These are phyloP conservation scores for Alternaria burnsii DNA, from an alignment of 2,329 filamentous ascomycete species.

Conservation along the genomic window DNA sequence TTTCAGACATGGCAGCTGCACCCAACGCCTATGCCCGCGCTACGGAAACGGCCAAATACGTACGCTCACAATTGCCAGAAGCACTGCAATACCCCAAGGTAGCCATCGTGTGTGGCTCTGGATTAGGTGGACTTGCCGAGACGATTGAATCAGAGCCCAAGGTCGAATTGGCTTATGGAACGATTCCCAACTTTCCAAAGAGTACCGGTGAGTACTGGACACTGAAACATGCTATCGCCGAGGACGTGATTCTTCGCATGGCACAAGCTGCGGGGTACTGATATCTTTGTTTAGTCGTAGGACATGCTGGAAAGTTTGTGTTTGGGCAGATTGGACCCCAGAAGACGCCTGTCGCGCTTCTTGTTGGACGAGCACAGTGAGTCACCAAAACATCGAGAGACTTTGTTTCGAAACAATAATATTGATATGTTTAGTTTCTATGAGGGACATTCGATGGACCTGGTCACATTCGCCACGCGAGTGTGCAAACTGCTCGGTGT, in stretches of 20 bases:
- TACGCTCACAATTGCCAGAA: slow-evolving; percentile 60
- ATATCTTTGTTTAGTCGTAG: slow-evolving; percentile 54
- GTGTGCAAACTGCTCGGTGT: slow-evolving; percentile 70
- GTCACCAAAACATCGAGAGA: slow-evolving; percentile 38
- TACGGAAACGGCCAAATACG: slow-evolving; percentile 60
- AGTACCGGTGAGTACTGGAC: slow-evolving; percentile 62
- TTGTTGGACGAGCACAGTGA: slow-evolving; percentile 72
- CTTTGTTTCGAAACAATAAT: not conserved
- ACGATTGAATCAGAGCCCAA: slow-evolving; percentile 61
- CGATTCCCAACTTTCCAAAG: slow-evolving; percentile 68
- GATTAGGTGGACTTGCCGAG: slow-evolving; percentile 67
- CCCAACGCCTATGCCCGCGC: slow-evolving; percentile 54
- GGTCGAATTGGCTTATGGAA: slow-evolving; percentile 64
- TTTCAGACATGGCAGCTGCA: slow-evolving; percentile 36
- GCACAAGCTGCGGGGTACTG: slow-evolving; percentile 6
- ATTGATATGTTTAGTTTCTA: slow-evolving; percentile 64
- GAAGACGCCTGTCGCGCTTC: slow-evolving; percentile 66
- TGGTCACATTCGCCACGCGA: slow-evolving; percentile 70
- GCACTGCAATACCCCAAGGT: slow-evolving; percentile 63
- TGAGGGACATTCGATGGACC: slow-evolving; percentile 70
- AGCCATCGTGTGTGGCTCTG: slow-evolving; percentile 72
- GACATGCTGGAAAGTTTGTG: slow-evolving; percentile 71
- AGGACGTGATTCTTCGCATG: not conserved
- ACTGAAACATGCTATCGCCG: slow-evolving; percentile 24
- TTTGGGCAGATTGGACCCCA: slow-evolving; percentile 66